phyloP scores from a whole-genome alignment of 2,329 filamentous ascomycete genomes.

The Aspergillus pseudotamarii region DNA sequence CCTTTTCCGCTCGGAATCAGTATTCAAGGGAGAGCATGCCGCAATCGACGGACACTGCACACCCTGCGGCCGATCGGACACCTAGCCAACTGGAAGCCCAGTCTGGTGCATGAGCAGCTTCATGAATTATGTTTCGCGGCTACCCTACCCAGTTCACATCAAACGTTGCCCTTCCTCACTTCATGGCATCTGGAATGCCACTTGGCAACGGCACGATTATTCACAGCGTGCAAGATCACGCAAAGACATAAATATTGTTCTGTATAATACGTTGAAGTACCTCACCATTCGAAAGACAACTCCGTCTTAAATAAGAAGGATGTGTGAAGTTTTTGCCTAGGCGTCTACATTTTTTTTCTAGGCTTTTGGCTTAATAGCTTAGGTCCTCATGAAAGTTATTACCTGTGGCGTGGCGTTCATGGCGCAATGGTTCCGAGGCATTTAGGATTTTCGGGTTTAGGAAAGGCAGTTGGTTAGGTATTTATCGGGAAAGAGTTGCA shows the following conservation, averaged over 20 bases:
- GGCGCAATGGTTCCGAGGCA: neutral
- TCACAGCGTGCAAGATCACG: constrained; percentile 8
- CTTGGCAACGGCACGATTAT: neutral
- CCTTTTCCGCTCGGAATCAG: neutral
- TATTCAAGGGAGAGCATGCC: neutral
- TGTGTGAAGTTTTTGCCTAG: neutral
- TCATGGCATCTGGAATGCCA: neutral
- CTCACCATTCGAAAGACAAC: neutral
- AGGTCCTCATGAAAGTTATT: neutral
- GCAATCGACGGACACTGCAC: neutral
- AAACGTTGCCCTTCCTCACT: neutral
- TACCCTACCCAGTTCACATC: neutral
- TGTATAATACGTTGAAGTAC: constrained; percentile 9
- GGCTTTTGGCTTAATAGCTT: neutral
- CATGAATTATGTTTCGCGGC: neutral
- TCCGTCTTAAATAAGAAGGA: neutral
- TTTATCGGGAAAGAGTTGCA: neutral
- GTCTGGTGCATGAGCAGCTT: constrained; percentile 4
- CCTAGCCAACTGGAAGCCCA: constrained; percentile 24
- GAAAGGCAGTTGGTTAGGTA: neutral
- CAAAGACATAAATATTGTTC: neutral
- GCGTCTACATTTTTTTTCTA: neutral
- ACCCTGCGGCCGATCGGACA: constrained; percentile 12
- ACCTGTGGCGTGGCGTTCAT: neutral
- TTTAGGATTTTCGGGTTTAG: neutral